Base-by-base conservation (phyloP, 2,329 filamentous ascomycete genomes). In the Dactylonectria estremocensis region DNA sequence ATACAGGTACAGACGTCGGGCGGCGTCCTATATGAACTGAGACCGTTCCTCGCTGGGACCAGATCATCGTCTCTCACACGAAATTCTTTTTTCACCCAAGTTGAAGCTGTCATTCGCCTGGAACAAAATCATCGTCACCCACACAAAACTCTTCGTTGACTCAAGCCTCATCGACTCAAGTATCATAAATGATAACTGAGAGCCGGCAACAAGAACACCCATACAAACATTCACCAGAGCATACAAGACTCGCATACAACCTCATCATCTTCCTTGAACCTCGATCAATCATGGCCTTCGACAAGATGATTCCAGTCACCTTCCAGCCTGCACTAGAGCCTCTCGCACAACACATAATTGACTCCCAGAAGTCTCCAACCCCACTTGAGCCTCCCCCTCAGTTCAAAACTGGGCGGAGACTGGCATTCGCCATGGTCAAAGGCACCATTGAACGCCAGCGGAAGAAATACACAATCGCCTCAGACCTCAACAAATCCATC, bases 301-400 rank as follows among this genome's bases (percentile, higher is more conserved):
- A 43, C 40, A 14, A 8, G 40, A 8, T n/a, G 28, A 37, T 50
- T 18, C 13, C 20, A 24, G 14, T 10, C 20, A 10, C 16, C 1
- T 58, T 64, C 13, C 14, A 8, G 18, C 5, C 3, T 2, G 10
- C 10, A 8, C 5, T 13, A 14, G 46, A 18, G n/a, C 45, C 53
- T 18, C 31, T 49, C 13, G 60, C 50, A 49, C 46, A 49, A 33
- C 22, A 62, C n/a, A 33, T 49, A 7, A n/a, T 24, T 8, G 60
- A 56, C n/a, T 55, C 14, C 24, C 6, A 22, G 14, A 10, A 11
- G 18, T 5, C 18, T 28, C 14, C 5, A 62, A 13, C 16, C 13
- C 43, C 11, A 18, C 14, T 43, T n/a, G 16, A 16, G 16, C 22
- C 18, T 56, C 43, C 50, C 33, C 14, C 8, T 18, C 11, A 43